phyloP scores from a whole-genome alignment of 495 filamentous ascomycete genomes.

The Corynascus novoguineensis region DNA sequence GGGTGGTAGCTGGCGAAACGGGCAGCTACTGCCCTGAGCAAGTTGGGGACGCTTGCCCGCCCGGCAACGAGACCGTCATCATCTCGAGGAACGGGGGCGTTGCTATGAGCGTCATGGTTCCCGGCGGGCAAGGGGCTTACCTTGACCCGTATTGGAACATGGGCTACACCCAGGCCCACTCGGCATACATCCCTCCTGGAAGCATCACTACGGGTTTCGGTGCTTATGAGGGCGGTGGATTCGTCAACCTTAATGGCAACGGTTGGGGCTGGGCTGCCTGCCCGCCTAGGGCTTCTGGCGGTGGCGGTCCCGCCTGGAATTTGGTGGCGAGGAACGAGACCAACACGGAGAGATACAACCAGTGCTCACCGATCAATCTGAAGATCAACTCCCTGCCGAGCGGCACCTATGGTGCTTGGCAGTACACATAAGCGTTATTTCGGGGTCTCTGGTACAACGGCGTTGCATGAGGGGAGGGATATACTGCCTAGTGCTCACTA shows the following conservation, averaged over 20 bases:
- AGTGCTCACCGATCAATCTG: conserved; percentile 27
- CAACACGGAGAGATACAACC: conserved; percentile 19
- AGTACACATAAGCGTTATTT: conserved; percentile 26
- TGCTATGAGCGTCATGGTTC: conserved; percentile 46
- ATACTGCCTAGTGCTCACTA: no score
- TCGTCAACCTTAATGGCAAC: conserved; percentile 33
- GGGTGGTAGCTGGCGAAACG: conserved; percentile 43
- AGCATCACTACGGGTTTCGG: conserved; percentile 41
- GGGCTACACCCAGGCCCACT: conserved; percentile 57
- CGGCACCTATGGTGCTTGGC: conserved; percentile 26
- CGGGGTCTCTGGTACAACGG: background rate
- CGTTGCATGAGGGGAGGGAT: background rate
- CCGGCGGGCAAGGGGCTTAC: conserved; percentile 63
- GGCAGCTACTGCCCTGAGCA: conserved; percentile 31
- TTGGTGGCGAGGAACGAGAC: conserved; percentile 31
- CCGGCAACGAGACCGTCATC: conserved; percentile 28
- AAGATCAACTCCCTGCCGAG: conserved; percentile 23
- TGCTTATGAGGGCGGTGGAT: conserved; percentile 31
- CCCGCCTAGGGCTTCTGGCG: conserved; percentile 24
- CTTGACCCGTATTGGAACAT: conserved; percentile 51
- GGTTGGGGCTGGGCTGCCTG: conserved; percentile 36
- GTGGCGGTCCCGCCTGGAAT: conserved; percentile 25
- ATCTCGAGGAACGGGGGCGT: conserved; percentile 14
- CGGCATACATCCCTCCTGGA: conserved; percentile 50
- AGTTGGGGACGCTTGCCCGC: conserved; percentile 25